Evolutionary conservation across 2,329 filamentous ascomycete species (phyloP).

Genomic region (Exophiala aquamarina): DNA sequence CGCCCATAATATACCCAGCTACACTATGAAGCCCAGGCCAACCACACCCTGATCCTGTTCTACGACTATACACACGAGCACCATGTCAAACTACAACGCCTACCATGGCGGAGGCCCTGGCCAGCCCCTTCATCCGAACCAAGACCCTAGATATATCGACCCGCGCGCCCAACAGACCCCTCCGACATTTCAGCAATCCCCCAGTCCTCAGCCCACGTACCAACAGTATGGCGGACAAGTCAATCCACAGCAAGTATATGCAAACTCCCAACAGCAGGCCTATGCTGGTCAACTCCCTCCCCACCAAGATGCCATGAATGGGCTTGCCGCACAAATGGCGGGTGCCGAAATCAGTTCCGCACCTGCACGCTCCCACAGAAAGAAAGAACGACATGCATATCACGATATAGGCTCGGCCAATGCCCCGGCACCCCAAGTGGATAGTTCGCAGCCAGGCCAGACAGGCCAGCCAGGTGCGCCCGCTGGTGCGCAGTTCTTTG

Average conservation of each 20-base stretch:
- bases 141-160: constrained; percentile 20
- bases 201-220: constrained; percentile 19
- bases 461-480: not conserved
- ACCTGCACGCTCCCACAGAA: constrained; percentile 60
- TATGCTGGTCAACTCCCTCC: constrained; percentile 11
- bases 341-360: constrained; percentile 66
- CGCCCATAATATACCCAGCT: not conserved
- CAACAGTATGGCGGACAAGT: constrained; percentile 14
- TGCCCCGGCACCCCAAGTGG: constrained; percentile 43
- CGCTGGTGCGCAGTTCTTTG: constrained; percentile 17
- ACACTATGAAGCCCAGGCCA: too few species aligned
- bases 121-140: constrained; percentile 18
- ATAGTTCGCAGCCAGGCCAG: not conserved
- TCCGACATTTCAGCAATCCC: constrained; percentile 12
- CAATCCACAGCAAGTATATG: constrained; percentile 15
- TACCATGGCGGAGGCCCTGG: constrained; percentile 19
- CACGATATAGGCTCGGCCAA: constrained; percentile 76
- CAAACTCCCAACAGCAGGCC: constrained; percentile 14
- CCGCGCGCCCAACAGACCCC: constrained; percentile 17
- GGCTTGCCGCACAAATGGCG: constrained; percentile 68
- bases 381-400: constrained; percentile 93
- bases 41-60: constrained; percentile 6
- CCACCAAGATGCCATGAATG: constrained; percentile 27
- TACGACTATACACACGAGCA: not conserved
- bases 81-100: constrained; percentile 25